Evolutionary conservation across 805 yeast species (phyloP), one percentile per base, ranked within the genome.

Genomic region (Geotrichum ghanense): DNA sequence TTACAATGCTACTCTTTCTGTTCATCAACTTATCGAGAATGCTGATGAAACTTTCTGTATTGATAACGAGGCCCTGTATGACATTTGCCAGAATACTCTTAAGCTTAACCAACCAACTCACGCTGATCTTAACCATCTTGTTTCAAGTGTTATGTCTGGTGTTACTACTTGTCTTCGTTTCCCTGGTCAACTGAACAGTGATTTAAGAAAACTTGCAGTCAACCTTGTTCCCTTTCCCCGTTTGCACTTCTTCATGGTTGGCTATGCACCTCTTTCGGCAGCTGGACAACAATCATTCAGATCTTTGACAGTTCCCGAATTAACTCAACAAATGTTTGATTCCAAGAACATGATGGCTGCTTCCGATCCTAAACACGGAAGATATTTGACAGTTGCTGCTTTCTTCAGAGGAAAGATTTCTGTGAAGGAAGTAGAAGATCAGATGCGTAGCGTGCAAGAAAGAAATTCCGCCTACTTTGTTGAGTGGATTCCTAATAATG

Each of bases 401-500:
- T 84, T 88, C 71, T 88, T 87, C 73, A 77, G 96, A 65, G 97
- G 97, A 70, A 83, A 86, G 56, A 95, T 86, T 34, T 81, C 95
- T 16, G 84, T 83, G 48, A 86, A 86, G 70, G 97, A 88, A 70
- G 96, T 88, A 50, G 97, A 88, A 63, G 96, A 89, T 64, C 92
- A 84, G 66, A 85, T 88, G 87, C 79, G 75, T 66, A 81, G 82
- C 63, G 87, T 85, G 45, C 92, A 85, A 69, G 78, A 81, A 48
- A 82, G 84, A 69, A 85, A 87, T 67, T 73, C 88, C 17, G 79
- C 81, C 50, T 81, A 83, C 67, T 69, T 88, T 60, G 97, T 89
- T 48, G 95, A 88, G 69, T 88, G 97, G 97, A 89, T 89, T 69
- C 96, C 96, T 61, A 87, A 87, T 69, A 89, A 88, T 63, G 95